Percentiles rank a stretch among this genome's conserved stretches.
Conservation (phyloP, 345 rosid genomes). For the Populus ilicifolia region DNA sequence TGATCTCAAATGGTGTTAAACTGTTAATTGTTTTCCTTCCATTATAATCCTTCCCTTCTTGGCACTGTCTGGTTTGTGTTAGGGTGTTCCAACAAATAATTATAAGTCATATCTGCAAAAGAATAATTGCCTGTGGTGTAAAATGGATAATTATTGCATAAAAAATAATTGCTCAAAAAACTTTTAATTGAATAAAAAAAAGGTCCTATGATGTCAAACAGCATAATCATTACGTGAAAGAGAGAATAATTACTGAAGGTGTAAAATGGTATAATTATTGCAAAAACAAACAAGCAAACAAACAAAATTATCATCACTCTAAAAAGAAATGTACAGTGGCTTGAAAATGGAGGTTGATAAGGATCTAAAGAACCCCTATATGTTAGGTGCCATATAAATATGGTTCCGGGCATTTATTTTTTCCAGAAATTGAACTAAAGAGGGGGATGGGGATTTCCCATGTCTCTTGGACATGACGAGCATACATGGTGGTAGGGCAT, state of each 20-base stretch:
- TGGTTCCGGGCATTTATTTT: conserved; percentile 3
- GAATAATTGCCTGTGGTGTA: neutral
- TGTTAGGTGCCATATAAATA: neutral
- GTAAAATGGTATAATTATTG: neutral
- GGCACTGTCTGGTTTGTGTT: neutral
- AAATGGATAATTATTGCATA: neutral
- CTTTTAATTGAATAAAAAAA: neutral
- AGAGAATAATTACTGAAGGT: neutral
- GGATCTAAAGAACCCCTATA: conserved; percentile 7
- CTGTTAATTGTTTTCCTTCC: neutral
- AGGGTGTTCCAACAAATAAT: neutral
- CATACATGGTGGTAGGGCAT: conserved; percentile 4
- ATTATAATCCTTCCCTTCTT: neutral
- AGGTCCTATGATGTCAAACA: neutral
- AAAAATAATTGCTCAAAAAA: neutral
- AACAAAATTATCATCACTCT: neutral
- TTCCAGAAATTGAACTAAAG: neutral
- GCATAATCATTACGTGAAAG: neutral
- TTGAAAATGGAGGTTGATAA: conserved; percentile 5
- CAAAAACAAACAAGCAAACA: neutral
- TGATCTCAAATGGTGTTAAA: neutral
- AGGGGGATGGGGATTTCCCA: neutral
- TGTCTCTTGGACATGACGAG: conserved; percentile 1
- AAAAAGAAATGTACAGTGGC: neutral
- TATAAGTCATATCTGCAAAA: neutral